Percentiles rank a stretch among this genome's conserved stretches.
phyloP scores from a whole-genome alignment of 164 flowering plant species.

The Vitis labrusca region DNA sequence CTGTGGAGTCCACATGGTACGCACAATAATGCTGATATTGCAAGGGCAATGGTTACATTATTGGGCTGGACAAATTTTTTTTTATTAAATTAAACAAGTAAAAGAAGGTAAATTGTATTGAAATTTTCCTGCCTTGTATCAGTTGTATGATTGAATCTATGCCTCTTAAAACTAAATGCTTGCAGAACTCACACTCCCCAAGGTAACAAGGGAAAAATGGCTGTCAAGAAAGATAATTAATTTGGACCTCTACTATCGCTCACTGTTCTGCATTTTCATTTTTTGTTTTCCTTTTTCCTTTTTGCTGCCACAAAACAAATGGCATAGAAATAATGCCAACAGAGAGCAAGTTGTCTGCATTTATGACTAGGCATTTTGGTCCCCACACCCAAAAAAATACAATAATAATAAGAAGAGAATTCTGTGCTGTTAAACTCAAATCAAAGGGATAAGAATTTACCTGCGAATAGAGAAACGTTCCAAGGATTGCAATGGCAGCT shows the following conservation, averaged over 20 bases:
- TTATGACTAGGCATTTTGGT: neutral
- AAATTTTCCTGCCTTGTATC: too few relatives aligned
- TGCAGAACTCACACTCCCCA: too few relatives aligned
- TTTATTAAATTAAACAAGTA: too few relatives aligned
- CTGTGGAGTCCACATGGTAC: too few relatives aligned
- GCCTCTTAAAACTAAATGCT: too few relatives aligned
- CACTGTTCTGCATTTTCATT: too few relatives aligned
- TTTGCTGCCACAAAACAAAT: slow-evolving; percentile 13
- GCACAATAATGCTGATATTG: too few relatives aligned
- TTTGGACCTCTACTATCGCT: neutral
- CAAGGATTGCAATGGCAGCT: slow-evolving; percentile 48
- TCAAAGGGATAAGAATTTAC: slow-evolving; percentile 14
- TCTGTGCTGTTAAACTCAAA: neutral
- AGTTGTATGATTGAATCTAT: too few relatives aligned
- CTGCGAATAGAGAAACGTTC: slow-evolving; percentile 54
- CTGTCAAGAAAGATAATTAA: neutral
- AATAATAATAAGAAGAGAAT: too few relatives aligned
- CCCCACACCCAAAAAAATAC: neutral
- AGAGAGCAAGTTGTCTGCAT: neutral
- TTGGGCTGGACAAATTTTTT: too few relatives aligned
- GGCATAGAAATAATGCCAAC: slow-evolving; percentile 3
- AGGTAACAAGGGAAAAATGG: neutral
- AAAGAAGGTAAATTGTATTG: too few relatives aligned
- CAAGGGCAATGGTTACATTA: too few relatives aligned
- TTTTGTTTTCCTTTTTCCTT: neutral